Evolutionary conservation across 148 eudicot species (phyloP), one percentile per base, ranked within the genome.

Genomic region (Vaccinium myrtillus): DNA sequence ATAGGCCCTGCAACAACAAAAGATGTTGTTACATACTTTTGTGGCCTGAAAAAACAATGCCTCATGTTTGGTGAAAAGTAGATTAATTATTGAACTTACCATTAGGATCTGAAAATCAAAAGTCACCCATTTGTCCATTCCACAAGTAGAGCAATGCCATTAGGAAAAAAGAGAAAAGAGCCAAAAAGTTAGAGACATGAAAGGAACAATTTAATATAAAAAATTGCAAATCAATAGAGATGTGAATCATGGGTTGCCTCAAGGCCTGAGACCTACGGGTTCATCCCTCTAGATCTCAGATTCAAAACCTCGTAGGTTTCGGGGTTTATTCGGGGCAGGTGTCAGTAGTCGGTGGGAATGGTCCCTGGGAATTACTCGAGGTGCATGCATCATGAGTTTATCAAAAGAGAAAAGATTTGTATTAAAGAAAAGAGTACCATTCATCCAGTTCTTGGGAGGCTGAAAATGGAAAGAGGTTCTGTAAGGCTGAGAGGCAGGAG

Each of bases 381-480:
- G 14, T 1, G 1, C 5, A 1, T 65, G 32, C 5, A 65, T 1
- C 13, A 0, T 0, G 14, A 65, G 32, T 10, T 65, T 8, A 0
- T 13, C 23, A 65, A 21, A 27, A 5, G 15, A 53, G 51, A 19
- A 78, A 70, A 6, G 83, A 19, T 14, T 65, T 12, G 13, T 1
- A n/a, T 2, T 36, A 71, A 71, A 73, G 16, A 36, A 7, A 43
- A 12, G 78, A 56, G 2, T 90, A 93, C 94, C 94, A 54, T 93
- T 93, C 73, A 93, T 91, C 94, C 96, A 93, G 75, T 93, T 91
- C 50, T 88, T 89, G 81, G 89, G 86, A 56, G 96, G 93, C 59
- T 92, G 96, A 49, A 93, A 91, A 79, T 93, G 96, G 77, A 78
- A 92, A 25, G 85, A 85, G 15, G 94, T 91, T 58, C 92, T 84